These are phyloP conservation scores for Magnusiomyces starmeri DNA, from an alignment of 1,139 yeast species.

Conservation along the genomic window DNA sequence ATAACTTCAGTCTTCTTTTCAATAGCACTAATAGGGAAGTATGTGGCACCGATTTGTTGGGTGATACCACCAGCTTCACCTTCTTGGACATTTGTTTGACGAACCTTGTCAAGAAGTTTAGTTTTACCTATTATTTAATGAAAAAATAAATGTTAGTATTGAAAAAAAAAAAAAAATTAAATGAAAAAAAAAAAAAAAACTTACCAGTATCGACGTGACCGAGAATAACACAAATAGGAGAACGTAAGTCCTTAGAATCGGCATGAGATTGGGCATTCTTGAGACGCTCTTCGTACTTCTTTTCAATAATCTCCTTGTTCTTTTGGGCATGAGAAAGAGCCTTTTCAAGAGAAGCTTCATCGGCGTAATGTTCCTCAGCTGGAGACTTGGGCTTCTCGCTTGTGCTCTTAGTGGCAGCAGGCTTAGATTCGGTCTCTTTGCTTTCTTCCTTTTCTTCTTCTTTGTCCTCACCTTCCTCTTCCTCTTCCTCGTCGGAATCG, in stretches of 20 bases:
- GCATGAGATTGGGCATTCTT: constrained; percentile 37
- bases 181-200: no score
- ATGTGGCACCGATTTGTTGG: constrained; percentile 99
- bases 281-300: constrained; percentile 36
- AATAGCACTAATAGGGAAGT: constrained; percentile 94
- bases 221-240: constrained; percentile 97
- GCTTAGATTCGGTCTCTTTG: constrained; percentile 23
- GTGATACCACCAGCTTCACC: constrained; percentile 99
- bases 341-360: constrained; percentile 28
- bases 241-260: constrained; percentile 55
- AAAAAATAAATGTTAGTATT: no score
- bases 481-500: constrained; percentile 19
- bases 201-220: constrained; percentile 99
- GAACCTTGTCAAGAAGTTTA: constrained; percentile 86
- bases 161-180: no score
- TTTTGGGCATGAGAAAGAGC: constrained; percentile 24
- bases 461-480: constrained; percentile 20
- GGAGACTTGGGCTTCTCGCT: no score
- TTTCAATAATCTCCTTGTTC: constrained; percentile 31
- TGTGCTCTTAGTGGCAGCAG: constrained; percentile 22
- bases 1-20: constrained; percentile 85
- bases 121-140: no score
- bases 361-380: constrained; percentile 23
- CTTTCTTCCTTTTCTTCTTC: constrained; percentile 21
- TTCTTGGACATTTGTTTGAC: constrained; percentile 98